Evolutionary conservation across 169 alveolate species (phyloP).

Genomic region (Plasmodium knowlesi): DNA sequence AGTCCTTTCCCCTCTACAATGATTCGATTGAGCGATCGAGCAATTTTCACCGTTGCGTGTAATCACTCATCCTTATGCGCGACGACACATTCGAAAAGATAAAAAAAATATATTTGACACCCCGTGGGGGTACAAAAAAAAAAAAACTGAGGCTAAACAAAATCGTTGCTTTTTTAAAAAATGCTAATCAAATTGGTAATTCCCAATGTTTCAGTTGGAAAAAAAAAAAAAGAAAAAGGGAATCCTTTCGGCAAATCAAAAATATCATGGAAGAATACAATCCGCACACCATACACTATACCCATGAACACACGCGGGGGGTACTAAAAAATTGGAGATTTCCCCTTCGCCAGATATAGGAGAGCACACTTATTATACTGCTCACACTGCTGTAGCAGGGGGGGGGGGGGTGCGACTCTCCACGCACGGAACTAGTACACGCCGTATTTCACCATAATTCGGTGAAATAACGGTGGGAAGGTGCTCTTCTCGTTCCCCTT

Average conservation of each 20-base stretch:
- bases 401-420: neutral
- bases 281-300: neutral
- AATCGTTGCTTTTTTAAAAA: neutral
- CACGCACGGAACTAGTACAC: neutral
- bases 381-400: neutral
- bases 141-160: neutral
- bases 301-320: neutral
- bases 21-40: neutral
- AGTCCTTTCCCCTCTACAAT: neutral
- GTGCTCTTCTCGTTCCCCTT: neutral
- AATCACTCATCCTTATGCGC: neutral
- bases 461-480: slow-evolving; percentile 25
- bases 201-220: neutral
- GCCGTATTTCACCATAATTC: slow-evolving; percentile 20
- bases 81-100: neutral
- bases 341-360: neutral
- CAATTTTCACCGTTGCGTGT: neutral
- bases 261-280: neutral
- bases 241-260: neutral
- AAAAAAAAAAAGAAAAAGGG: neutral
- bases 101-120: slow-evolving; percentile 4
- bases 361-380: neutral
- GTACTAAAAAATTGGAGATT: neutral
- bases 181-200: neutral
- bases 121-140: neutral